phyloP scores from a whole-genome alignment of 2,329 filamentous ascomycete genomes.

The Xylariaceae sp. region DNA sequence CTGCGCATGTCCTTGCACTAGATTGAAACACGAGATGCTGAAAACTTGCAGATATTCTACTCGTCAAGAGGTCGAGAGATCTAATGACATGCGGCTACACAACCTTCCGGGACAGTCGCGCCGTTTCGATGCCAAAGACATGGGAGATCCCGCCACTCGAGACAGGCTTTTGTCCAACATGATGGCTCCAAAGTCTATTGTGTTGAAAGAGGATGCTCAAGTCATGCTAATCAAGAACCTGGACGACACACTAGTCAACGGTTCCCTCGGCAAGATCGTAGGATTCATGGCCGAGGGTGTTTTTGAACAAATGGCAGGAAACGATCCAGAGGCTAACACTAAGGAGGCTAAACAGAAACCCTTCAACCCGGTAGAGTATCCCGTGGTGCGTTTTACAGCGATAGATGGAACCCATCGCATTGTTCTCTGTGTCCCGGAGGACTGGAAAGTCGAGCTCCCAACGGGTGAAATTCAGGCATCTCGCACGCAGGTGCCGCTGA shows the following conservation, averaged over 20 bases:
- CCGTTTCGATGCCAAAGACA: constrained; percentile 69
- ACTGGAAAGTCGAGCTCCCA: constrained; percentile 96
- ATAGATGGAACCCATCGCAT: constrained; percentile 70
- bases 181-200: constrained; percentile 80
- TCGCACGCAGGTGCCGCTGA: constrained; percentile 76
- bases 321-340: constrained; percentile 29
- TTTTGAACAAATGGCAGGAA: constrained; percentile 30
- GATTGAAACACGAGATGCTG: constrained; percentile 10
- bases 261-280: constrained; percentile 80
- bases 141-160: constrained; percentile 64
- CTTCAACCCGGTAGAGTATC: constrained; percentile 57
- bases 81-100: constrained; percentile 70
- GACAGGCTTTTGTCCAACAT: constrained; percentile 80
- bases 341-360: constrained; percentile 36
- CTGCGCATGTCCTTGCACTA: neutral
- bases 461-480: constrained; percentile 90
- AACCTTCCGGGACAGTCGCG: constrained; percentile 63
- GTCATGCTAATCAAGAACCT: constrained; percentile 99
- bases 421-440: constrained; percentile 77
- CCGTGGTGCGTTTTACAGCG: constrained; percentile 77
- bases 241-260: constrained; percentile 89
- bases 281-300: constrained; percentile 60
- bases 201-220: constrained; percentile 85
- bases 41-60: constrained; percentile 65
- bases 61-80: constrained; percentile 78